Evolutionary conservation across 257 asterid genomes (phyloP).

Genomic region (Nicotiana tabacum): DNA sequence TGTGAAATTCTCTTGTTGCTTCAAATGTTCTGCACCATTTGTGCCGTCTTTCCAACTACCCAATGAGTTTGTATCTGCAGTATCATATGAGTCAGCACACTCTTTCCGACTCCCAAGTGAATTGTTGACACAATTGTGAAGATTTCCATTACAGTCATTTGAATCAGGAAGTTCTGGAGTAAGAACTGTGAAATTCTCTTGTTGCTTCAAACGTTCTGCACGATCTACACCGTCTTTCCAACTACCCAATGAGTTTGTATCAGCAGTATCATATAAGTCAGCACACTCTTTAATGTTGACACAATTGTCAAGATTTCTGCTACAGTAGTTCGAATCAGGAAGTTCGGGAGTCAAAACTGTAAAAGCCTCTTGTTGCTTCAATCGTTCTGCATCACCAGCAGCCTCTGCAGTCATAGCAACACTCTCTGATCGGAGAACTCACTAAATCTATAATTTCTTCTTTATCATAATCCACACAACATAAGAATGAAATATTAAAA

Average conservation of each 20-base stretch:
- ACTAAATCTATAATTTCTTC: not conserved
- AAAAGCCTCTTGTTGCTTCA: constrained; percentile 15
- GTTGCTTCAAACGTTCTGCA: constrained; percentile 21
- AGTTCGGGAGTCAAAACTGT: constrained; percentile 28
- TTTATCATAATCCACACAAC: not conserved
- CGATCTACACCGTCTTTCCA: constrained; percentile 51
- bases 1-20: constrained; percentile 18
- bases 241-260: constrained; percentile 57
- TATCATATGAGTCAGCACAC: constrained; percentile 33
- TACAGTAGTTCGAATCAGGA: constrained; percentile 22
- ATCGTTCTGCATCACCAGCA: constrained; percentile 16
- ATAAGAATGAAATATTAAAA: not conserved
- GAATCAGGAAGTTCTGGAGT: constrained; percentile 21
- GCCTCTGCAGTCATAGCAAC: constrained; percentile 13
- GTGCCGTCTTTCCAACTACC: constrained; percentile 69
- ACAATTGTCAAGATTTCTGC: constrained; percentile 24
- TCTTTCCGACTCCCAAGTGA: constrained; percentile 42
- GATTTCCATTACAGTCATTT: constrained; percentile 20
- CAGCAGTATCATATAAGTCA: constrained; percentile 38
- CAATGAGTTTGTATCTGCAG: constrained; percentile 50
- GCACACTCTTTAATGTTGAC: constrained; percentile 29
- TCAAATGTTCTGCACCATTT: constrained; percentile 15
- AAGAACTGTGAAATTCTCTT: constrained; percentile 20
- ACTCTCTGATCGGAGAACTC: constrained; percentile 5
- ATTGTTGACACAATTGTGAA: constrained; percentile 30